Evolutionary conservation across 495 filamentous ascomycete species (phyloP), one percentile per base, ranked within the genome.

Genomic region (Trichocladium uniseriatum): DNA sequence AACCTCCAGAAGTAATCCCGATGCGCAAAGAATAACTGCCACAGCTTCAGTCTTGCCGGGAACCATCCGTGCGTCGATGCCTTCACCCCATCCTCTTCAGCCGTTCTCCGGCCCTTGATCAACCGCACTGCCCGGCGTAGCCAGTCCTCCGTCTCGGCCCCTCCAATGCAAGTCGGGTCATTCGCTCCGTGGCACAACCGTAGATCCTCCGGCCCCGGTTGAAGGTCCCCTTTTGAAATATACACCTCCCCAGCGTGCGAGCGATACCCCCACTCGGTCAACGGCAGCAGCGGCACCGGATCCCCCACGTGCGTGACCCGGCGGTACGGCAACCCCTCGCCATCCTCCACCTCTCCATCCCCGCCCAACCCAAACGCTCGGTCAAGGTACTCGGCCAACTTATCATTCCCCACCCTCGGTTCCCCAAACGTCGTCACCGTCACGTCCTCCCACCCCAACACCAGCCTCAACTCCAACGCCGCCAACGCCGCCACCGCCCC

Each of bases 1-100:
- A 98, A 59, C 28, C 92, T 69, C 84, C 89, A 92, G 63, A 98
- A 98, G 61, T 98, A 98, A 67, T 98, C 92, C 45, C 92, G 73
- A 70, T 98, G 92, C 14, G 90, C 84, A 69, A 89, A 89, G 63
- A 96, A 85, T n/a, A 94, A 69, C 69, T 94, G 80, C 87, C 94
- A 92, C 9, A 90, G 74, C 61, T 82, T 82, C 54, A 81, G 82
- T 38, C 79, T 68, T 9, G 75, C 63, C 14, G 86, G 84, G 16
- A 89, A 66, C 52, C 60, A 61, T 13, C 51, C 38, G 11, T 37
- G 45, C 20, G 43, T 40, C 37, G 56, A 52, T 19, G 52, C 44
- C 11, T 47, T 41, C 6, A 58, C 32, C 37, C 56, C 19, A 13
- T 39, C 40, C 44, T 22, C 45, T 16, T 24, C 16, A 15, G 14